phyloP scores from a whole-genome alignment of 495 filamentous ascomycete species.

The Penicillium daleae region DNA sequence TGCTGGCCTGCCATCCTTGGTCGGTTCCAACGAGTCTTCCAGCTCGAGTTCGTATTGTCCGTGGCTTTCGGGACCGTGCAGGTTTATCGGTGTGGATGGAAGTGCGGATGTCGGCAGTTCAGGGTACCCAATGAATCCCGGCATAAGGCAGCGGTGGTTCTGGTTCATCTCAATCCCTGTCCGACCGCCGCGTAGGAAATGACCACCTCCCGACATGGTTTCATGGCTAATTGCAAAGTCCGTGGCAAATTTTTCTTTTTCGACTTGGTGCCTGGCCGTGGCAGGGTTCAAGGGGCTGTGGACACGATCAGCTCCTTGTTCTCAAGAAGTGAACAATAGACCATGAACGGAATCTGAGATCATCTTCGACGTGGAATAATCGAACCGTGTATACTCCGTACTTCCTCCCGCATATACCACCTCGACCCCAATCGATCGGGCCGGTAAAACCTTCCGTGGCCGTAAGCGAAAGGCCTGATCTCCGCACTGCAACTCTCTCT shows the following conservation, averaged over 20 bases:
- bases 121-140: background rate
- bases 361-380: background rate
- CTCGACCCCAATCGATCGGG: slow-evolving; percentile 1
- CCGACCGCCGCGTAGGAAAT: background rate
- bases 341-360: background rate
- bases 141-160: background rate
- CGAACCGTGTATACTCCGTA: too few species aligned
- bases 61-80: background rate
- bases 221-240: background rate
- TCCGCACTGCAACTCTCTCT: slow-evolving; percentile 7
- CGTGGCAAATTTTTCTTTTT: background rate
- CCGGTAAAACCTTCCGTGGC: slow-evolving; percentile 10
- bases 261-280: background rate
- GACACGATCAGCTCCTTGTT: background rate
- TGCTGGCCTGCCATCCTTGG: too few species aligned
- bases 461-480: slow-evolving; percentile 3
- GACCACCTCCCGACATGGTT: background rate
- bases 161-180: background rate
- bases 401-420: too few species aligned
- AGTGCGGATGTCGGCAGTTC: background rate
- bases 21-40: too few species aligned
- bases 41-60: too few species aligned
- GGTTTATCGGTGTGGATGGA: background rate
- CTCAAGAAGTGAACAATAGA: too few species aligned
- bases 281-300: background rate